Evolutionary conservation across 179 eudicot species (phyloP).

Genomic region (Spinacia oleracea): DNA sequence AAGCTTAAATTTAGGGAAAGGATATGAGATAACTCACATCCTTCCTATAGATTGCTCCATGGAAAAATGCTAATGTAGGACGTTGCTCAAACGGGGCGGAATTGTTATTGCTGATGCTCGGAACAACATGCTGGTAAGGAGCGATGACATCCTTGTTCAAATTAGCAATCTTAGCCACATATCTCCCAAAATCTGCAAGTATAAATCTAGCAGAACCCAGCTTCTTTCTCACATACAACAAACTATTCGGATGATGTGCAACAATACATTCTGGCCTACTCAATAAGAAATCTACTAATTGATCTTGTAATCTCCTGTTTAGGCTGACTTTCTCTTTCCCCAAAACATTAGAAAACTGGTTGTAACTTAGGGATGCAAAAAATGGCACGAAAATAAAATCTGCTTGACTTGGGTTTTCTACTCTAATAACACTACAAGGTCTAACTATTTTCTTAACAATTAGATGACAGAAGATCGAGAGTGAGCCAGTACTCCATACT

Average conservation of each 20-base stretch:
- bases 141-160: slow-evolving; percentile 87
- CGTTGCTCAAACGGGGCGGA: slow-evolving; percentile 67
- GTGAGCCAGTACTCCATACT: slow-evolving; percentile 96
- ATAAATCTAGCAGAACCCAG: slow-evolving; percentile 75
- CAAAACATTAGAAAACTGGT: slow-evolving; percentile 59
- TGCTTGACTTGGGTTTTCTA: slow-evolving; percentile 63
- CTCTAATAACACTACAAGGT: slow-evolving; percentile 74
- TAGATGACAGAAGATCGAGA: slow-evolving; percentile 85
- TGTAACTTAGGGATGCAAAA: slow-evolving; percentile 86
- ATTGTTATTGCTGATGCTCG: slow-evolving; percentile 35
- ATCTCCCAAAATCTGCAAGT: slow-evolving; percentile 96
- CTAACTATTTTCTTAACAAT: slow-evolving; percentile 41
- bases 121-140: slow-evolving; percentile 89
- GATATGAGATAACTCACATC: slow-evolving; percentile 60
- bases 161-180: slow-evolving; percentile 60
- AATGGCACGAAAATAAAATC: too few relatives aligned
- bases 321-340: slow-evolving; percentile 50
- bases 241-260: slow-evolving; percentile 98
- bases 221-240: slow-evolving; percentile 70
- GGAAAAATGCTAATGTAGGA: slow-evolving; percentile 71
- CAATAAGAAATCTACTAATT: slow-evolving; percentile 65
- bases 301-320: slow-evolving; percentile 61
- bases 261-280: slow-evolving; percentile 67
- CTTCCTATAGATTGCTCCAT: slow-evolving; percentile 93
- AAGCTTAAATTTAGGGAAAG: not conserved